Conservation (phyloP, 2,329 filamentous ascomycete genomes). For the Truncatella angustata region DNA sequence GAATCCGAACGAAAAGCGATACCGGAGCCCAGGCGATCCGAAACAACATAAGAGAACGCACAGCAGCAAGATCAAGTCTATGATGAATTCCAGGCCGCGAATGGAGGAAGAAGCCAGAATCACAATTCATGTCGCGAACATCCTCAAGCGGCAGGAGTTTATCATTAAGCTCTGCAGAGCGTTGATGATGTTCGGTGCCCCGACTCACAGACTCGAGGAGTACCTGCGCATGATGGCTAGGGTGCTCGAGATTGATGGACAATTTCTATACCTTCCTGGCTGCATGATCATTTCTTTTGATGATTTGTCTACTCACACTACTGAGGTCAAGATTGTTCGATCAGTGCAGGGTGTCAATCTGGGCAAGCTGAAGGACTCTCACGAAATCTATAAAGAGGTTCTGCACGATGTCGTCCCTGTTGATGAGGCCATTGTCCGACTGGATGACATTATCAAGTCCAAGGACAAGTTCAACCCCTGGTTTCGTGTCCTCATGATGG, state of each 20-base stretch:
- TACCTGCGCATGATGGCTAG: conserved; percentile 88
- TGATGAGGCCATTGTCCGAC: conserved; percentile 52
- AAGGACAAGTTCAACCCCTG: conserved; percentile 48
- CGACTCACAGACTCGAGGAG: conserved; percentile 86
- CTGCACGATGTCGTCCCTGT: conserved; percentile 59
- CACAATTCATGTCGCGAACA: conserved; percentile 58
- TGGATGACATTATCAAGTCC: conserved; percentile 49
- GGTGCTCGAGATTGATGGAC: conserved; percentile 84
- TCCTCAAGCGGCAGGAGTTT: conserved; percentile 77
- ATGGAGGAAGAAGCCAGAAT: conserved; percentile 45
- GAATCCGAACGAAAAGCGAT: conserved; percentile 17
- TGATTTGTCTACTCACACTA: conserved; percentile 63
- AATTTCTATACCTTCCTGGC: conserved; percentile 86
- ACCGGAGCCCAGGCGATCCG: conserved; percentile 29
- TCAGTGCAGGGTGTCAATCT: conserved; percentile 57
- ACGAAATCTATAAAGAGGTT: conserved; percentile 64
- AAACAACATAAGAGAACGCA: conserved; percentile 34
- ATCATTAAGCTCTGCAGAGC: conserved; percentile 81
- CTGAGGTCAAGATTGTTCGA: conserved; percentile 64
- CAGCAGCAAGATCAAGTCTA: conserved; percentile 32
- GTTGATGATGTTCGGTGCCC: conserved; percentile 86
- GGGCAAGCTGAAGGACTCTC: conserved; percentile 59
- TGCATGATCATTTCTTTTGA: conserved; percentile 96
- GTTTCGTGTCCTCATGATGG: conserved; percentile 66
- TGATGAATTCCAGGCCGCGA: conserved; percentile 32